Base-by-base conservation (phyloP, 306 rosid genomes). In the Elaeagnus macrophylla region DNA sequence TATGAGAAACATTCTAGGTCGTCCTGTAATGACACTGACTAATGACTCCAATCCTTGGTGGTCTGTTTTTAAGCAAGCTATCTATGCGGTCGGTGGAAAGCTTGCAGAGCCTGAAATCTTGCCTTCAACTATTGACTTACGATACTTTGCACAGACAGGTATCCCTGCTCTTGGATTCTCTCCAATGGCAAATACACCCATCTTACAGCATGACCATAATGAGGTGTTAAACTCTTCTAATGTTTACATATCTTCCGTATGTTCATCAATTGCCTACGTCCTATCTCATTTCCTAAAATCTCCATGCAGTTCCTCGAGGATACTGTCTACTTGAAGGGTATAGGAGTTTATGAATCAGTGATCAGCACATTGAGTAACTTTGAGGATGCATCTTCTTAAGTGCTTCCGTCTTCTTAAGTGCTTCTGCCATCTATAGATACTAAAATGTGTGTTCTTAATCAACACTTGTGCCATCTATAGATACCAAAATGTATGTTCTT, bases 41-140 rank as follows among this genome's bases (percentile, higher is more conserved):
- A 63, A 87, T 73, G 89, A 72, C 59, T 82, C 95, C 57, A 91
- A 87, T 71, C 89, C 96, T 20, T 91, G 96, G 99, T 91, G 96
- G 96, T 64, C 68, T 20, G 79, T 87, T 54, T 87, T 91, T 73
- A 57, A 77, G 70, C 73, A 79, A 66, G 95, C 96, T 20, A 60
- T 86, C 50, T 16, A 69, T 37, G 74, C 83, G 6, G 83, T 70
- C 10, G 95, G 97, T 44, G 97, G 73, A 41, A 91, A 84, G 68
- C 95, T 84, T 50, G 70, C 83, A 12, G 81, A 59, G 76, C 97
- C 95, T 39, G 96, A 91, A 76, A 86, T 91, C 61, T 79, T 84
- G 66, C 40, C 82, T 57, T 80, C 99, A 39, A 84, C 99, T 19
- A 84, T 89, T 0, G 96, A 91, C 61, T 86, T 96, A 9, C 79